Evolutionary conservation across 257 asterid species (phyloP).

Genomic region (Solanum rostratum): DNA sequence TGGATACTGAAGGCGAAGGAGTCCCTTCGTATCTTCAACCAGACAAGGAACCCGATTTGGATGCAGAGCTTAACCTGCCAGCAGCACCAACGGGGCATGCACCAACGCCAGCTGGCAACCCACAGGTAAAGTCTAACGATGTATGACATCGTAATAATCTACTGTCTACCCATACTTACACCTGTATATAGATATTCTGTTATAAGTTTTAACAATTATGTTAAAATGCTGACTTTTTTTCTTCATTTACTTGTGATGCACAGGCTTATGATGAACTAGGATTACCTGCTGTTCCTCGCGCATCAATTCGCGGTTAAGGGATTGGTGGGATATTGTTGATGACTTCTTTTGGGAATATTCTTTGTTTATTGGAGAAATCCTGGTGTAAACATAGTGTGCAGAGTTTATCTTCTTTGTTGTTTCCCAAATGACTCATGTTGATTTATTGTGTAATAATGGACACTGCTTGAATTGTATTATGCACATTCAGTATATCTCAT

Average conservation of each 20-base stretch:
- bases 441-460: not conserved
- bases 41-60: constrained; percentile 66
- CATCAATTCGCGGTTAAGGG: constrained; percentile 69
- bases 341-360: not conserved
- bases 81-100: constrained; percentile 79
- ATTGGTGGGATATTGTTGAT: not conserved
- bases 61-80: constrained; percentile 77
- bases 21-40: constrained; percentile 95
- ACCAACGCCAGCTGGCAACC: constrained; percentile 34
- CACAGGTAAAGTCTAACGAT: constrained; percentile 35
- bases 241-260: constrained; percentile 4
- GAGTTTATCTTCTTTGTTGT: not conserved
- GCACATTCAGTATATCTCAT: not conserved
- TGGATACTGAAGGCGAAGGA: constrained; percentile 82
- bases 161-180: not conserved
- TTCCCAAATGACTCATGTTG: not conserved
- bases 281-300: constrained; percentile 83
- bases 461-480: not conserved
- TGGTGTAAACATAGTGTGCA: constrained; percentile 2
- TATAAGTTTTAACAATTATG: not conserved
- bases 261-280: constrained; percentile 95
- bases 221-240: not conserved
- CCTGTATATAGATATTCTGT: not conserved
- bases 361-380: not conserved
- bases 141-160: not conserved